A percentile compares a stretch with the other conserved stretches of the same genome.
Conservation (phyloP, 2,329 filamentous ascomycete species). For the Alternaria sp. region DNA sequence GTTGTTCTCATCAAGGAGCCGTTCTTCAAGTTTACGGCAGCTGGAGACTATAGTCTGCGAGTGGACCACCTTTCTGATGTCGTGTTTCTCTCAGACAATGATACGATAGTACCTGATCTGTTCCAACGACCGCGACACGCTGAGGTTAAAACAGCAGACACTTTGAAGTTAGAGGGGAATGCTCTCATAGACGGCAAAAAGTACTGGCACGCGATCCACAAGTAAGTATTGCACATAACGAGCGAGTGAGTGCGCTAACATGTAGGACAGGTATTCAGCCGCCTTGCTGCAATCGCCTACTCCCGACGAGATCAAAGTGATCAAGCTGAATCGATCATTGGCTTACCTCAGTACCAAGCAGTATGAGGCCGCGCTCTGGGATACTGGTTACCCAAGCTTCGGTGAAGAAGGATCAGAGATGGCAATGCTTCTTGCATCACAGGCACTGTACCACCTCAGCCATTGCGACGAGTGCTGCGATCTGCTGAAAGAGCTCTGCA, state of each 20-base stretch:
- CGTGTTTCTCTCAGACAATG: conserved; percentile 43
- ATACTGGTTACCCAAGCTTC: conserved; percentile 29
- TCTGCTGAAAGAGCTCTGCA: conserved; percentile 40
- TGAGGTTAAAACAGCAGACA: conserved; percentile 3
- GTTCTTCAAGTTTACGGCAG: conserved; percentile 53
- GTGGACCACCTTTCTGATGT: conserved; percentile 63
- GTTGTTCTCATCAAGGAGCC: conserved; percentile 54
- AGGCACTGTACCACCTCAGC: conserved; percentile 53
- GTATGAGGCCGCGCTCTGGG: conserved; percentile 46
- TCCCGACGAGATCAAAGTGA: conserved; percentile 35
- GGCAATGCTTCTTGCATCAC: conserved; percentile 51
- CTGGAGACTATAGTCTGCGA: conserved; percentile 54
- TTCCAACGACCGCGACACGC: conserved; percentile 38
- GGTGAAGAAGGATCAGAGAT: conserved; percentile 45
- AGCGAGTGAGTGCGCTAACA: background rate
- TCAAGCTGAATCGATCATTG: conserved; percentile 48
- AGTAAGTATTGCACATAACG: conserved; percentile 3
- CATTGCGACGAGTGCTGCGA: conserved; percentile 46
- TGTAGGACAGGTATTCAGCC: conserved; percentile 51
- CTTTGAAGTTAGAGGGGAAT: conserved; percentile 20
- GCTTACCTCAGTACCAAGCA: conserved; percentile 40
- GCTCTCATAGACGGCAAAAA: conserved; percentile 6
- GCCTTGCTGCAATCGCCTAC: conserved; percentile 21
- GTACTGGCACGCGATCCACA: conserved; percentile 21
- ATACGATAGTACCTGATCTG: conserved; percentile 50